A percentile compares a stretch with the other conserved stretches of the same genome.
Evolutionary conservation across 108 stramenopile genomes (phyloP).

Genomic region (Epipyxis sp.): DNA sequence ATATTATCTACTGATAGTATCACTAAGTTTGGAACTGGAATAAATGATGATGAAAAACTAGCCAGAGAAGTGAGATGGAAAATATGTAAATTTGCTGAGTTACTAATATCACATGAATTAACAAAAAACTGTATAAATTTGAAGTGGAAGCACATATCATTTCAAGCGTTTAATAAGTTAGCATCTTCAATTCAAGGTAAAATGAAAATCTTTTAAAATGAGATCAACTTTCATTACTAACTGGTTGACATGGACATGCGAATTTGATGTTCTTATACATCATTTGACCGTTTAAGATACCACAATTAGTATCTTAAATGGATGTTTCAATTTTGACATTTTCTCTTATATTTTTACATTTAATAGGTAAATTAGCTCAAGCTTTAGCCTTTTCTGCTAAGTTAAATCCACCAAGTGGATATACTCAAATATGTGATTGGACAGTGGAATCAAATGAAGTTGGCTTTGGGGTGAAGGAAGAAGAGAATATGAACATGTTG

Average conservation of each 20-base stretch:
- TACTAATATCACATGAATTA: conserved; percentile 1
- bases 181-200: conserved; percentile 7
- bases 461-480: background rate
- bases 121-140: background rate
- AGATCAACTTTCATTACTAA: too few relatives aligned
- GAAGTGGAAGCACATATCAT: background rate
- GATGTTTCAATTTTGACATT: too few relatives aligned
- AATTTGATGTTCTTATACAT: too few relatives aligned
- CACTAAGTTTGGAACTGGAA: too few relatives aligned
- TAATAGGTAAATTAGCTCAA: conserved; percentile 16
- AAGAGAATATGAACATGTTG: conserved; percentile 1
- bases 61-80: background rate
- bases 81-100: conserved; percentile 14
- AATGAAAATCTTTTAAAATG: too few relatives aligned
- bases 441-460: background rate
- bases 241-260: too few relatives aligned
- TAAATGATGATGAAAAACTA: too few relatives aligned
- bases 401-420: conserved; percentile 17
- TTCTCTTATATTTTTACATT: too few relatives aligned
- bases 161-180: conserved; percentile 23
- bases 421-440: conserved; percentile 16
- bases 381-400: background rate
- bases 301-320: too few relatives aligned
- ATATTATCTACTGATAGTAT: too few relatives aligned
- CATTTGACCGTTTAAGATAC: too few relatives aligned